Conservation (phyloP, 75 land plant genomes). For the Larix kaempferi region DNA sequence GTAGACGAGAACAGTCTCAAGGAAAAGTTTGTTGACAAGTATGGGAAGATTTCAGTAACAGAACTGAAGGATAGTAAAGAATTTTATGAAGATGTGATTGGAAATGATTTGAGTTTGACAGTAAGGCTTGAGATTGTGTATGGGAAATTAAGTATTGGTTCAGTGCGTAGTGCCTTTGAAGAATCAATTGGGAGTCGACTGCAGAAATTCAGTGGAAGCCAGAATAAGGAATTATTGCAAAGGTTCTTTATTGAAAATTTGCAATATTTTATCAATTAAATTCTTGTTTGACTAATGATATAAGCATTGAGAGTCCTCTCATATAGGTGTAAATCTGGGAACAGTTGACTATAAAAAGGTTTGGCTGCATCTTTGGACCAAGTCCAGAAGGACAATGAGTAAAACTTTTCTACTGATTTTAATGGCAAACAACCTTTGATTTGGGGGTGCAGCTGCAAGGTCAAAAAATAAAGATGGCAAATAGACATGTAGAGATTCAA, state of each 20-base stretch:
- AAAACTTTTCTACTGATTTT: not conserved
- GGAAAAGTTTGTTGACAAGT: conserved; percentile 45
- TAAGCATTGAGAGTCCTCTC: not conserved
- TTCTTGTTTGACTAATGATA: not conserved
- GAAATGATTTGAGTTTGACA: conserved; percentile 69
- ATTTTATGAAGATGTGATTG: conserved; percentile 56
- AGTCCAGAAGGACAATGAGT: not conserved
- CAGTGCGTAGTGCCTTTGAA: conserved; percentile 94
- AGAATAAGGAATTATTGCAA: conserved; percentile 70
- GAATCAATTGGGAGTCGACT: conserved; percentile 91
- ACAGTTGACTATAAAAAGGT: not conserved
- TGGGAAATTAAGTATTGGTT: conserved; percentile 73
- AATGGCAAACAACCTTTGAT: not conserved
- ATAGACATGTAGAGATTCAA: not conserved
- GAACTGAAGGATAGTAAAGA: conserved; percentile 40
- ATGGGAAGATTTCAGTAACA: conserved; percentile 32
- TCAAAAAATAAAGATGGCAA: not conserved
- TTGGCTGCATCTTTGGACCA: not conserved
- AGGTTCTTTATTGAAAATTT: conserved; percentile 43
- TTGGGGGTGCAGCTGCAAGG: conserved; percentile 2
- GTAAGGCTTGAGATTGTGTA: conserved; percentile 91
- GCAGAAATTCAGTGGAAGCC: conserved; percentile 72
- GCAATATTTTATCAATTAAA: not conserved
- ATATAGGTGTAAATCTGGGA: not conserved
- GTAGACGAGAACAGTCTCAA: conserved; percentile 65